phyloP scores from a whole-genome alignment of 176 grass and related monocot species.

The Carex parvula region DNA sequence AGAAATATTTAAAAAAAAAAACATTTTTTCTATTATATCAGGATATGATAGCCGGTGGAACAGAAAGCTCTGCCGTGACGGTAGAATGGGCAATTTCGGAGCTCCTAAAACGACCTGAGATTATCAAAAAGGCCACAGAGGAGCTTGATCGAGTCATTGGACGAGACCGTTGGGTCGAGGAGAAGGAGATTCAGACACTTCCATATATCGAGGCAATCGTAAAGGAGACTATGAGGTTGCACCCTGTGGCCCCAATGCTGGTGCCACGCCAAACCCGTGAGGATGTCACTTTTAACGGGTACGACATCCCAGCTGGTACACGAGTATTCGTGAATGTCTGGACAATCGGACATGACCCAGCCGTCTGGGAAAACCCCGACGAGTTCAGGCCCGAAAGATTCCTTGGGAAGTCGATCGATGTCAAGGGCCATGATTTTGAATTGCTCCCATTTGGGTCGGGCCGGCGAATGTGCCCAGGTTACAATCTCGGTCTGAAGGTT shows the following conservation, averaged over 20 bases:
- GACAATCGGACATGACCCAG: slow-evolving; percentile 46
- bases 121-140: slow-evolving; percentile 43
- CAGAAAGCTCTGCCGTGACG: slow-evolving; percentile 38
- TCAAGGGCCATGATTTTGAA: slow-evolving; percentile 56
- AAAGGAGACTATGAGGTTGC: slow-evolving; percentile 64
- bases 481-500: slow-evolving; percentile 47
- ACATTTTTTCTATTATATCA: slow-evolving; percentile 13
- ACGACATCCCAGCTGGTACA: slow-evolving; percentile 38
- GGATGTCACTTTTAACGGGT: slow-evolving; percentile 31
- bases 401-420: slow-evolving; percentile 32
- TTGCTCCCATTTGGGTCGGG: slow-evolving; percentile 53
- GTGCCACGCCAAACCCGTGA: slow-evolving; percentile 37
- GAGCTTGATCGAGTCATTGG: slow-evolving; percentile 58
- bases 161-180: slow-evolving; percentile 28
- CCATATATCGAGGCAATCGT: slow-evolving; percentile 49
- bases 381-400: slow-evolving; percentile 53
- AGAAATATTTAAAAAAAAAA: not conserved
- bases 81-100: slow-evolving; percentile 54
- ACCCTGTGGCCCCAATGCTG: slow-evolving; percentile 45
- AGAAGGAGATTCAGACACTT: slow-evolving; percentile 38
- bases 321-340: slow-evolving; percentile 47
- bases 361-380: slow-evolving; percentile 40
- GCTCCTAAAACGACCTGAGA: slow-evolving; percentile 39
- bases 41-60: slow-evolving; percentile 49
- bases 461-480: slow-evolving; percentile 59